Evolutionary conservation across 208 protist genomes (phyloP), one percentile per base, ranked within the genome.

Genomic region (Wallacemonas sp.): DNA sequence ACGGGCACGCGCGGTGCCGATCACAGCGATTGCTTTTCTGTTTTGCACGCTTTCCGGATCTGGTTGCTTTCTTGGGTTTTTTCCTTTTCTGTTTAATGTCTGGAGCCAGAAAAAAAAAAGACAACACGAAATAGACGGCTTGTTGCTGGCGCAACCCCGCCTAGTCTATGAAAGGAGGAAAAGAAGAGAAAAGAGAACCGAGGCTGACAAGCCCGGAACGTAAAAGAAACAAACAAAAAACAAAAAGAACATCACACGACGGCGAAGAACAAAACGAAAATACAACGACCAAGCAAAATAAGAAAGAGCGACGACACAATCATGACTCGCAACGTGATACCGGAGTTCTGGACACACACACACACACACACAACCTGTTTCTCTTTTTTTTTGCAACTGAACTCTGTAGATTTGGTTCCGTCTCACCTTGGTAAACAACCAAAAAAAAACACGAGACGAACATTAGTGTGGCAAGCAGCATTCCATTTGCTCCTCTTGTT

Each of bases 161-260:
- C 6, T 41, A 41, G 36, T 41, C 36, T 41, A 41, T 41, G 24
- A 17, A 39, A 55, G 48, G 49, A 57, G 57, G 19, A 67, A 67
- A 33, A 47, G n/a, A 44, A 56, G 17, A 36, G 4, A 23, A 49
- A 49, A 49, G 19, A 14, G 14, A 41, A 41, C 6, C 11, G 6
- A 33, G 41, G 14, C 43, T 16, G 34, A 41, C 36, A 41, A 41
- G 36, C 36, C 36, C n/a, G n/a, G n/a, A n/a, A 41, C 6, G 21
- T 64, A 19, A 64, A 58, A 46, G 41, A 67, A 32, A 58, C 8
- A 47, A 65, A 72, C 30, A 65, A 57, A 67, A 49, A 57, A 67
- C 39, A 65, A 33, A 65, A 43, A 44, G 4, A 8, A 8, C 16
- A 52, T n/a, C 46, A 26, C 46, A n/a, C 46, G n/a, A 24, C 19